Base-by-base conservation (phyloP, 2,329 filamentous ascomycete species). In the Torrubiella hemipterigena region DNA sequence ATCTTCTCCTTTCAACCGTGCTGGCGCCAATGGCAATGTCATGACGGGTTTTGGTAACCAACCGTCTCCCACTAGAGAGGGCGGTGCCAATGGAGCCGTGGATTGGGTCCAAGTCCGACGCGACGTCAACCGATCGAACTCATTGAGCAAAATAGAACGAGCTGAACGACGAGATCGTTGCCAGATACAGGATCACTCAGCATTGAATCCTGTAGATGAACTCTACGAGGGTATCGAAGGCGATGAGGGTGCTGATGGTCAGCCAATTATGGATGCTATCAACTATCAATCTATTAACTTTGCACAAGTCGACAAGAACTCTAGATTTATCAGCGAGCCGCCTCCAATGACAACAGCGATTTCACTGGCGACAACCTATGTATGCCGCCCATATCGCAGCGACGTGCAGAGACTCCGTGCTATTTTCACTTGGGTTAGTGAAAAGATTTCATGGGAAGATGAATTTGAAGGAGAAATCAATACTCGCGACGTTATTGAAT, bases 101-200 rank as follows among this genome's bases (percentile, higher is more conserved):
- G 89, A 96, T 51, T 98, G 91, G 87, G 86, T 98, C n/a, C 87
- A 96, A 52, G 86, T 96, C 15, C 80, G 91, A 21, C 76, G 91
- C 27, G 93, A 98, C 55, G 81, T 98, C 28, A 96, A 98, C 54
- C 74, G 91, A 21, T 93, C 89, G 4, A 96, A 94, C 49, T 91
- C 89, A 0, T 65, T 95, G 22, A 94, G 87, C 54, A 79, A 77
- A 38, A 91, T 89, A 41, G 91, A 98, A 58, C 73, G 79, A 14
- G 67, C 76, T 23, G 91, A 98, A 50, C 69, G 89, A 32, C 78
- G 74, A 26, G 89, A 98, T 46, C 73, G 89, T 32, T 95, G 87
- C 48, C 81, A 94, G 48, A 91, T 96, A 83, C 76, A 95, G 62
- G 87, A 95, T 42, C 77, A 93, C 40, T 80, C 85, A 1, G 81